Evolutionary conservation across 352 stramenopile species (phyloP).

Genomic region (Pythium apleroticum): DNA sequence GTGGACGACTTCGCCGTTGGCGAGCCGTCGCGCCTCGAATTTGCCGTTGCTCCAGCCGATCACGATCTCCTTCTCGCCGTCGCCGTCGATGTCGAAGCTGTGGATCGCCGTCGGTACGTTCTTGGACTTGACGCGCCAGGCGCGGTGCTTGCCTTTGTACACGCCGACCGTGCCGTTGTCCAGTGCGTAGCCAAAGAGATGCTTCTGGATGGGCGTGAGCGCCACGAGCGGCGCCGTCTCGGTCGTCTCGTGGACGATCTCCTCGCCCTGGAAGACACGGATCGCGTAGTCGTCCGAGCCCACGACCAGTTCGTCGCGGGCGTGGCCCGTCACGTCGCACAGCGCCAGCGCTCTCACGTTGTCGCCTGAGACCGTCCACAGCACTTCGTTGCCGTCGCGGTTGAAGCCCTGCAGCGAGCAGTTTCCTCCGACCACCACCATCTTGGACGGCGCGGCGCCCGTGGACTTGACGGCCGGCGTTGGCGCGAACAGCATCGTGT

Average conservation of each 20-base stretch:
- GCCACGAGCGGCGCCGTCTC: slow-evolving; percentile 82
- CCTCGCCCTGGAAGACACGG: slow-evolving; percentile 86
- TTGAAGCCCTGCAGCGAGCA: slow-evolving; percentile 91
- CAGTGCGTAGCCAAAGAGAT: slow-evolving; percentile 86
- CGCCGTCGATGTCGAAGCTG: slow-evolving; percentile 89
- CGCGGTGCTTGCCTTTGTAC: slow-evolving; percentile 83
- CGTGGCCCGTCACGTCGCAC: slow-evolving; percentile 69
- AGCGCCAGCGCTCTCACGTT: slow-evolving; percentile 85
- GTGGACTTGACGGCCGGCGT: slow-evolving; percentile 37
- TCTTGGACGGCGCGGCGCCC: slow-evolving; percentile 37
- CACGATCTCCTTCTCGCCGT: slow-evolving; percentile 88
- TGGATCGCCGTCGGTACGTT: slow-evolving; percentile 78
- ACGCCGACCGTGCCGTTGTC: slow-evolving; percentile 93
- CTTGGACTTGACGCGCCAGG: slow-evolving; percentile 93
- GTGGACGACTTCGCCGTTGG: slow-evolving; percentile 86
- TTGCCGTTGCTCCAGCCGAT: slow-evolving; percentile 92
- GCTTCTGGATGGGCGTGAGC: slow-evolving; percentile 70
- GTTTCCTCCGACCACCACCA: slow-evolving; percentile 92
- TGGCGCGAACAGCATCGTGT: slow-evolving; percentile 76
- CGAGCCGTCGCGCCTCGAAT: slow-evolving; percentile 66
- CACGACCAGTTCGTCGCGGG: slow-evolving; percentile 78
- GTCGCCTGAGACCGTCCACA: slow-evolving; percentile 92
- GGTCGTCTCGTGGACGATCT: slow-evolving; percentile 86
- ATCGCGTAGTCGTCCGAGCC: slow-evolving; percentile 92
- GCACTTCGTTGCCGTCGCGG: slow-evolving; percentile 75